Evolutionary conservation across 805 yeast genomes (phyloP), one percentile per base, ranked within the genome.

Genomic region (Pichia deserticola): DNA sequence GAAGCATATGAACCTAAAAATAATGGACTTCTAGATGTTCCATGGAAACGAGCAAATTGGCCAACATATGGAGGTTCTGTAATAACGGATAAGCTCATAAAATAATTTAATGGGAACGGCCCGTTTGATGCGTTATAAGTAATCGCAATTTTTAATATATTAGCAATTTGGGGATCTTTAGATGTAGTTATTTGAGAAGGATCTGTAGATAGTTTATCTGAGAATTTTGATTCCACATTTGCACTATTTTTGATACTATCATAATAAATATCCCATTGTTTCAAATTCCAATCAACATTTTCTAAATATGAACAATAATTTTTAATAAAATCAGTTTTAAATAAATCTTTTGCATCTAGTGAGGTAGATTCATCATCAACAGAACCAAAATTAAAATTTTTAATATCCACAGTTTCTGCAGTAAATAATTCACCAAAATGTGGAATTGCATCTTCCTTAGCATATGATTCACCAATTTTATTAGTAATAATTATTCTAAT

Each of bases 341-440:
- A 39, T 20, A 41, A 41, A 32, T 42, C 53, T 20, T 11, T 10
- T 5, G 11, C 11, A n/a, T 36, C 41, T 5, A 27, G 13, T 5
- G 13, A 48, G 7, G 5, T 6, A 13, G 5, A 20, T 13, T 75
- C 54, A 70, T 70, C 15, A 35, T 42, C 28, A 4, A 15, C 15
- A n/a, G 25, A 20, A 34, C 15, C 50, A 30, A 3, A 2, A 13
- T n/a, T 28, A 15, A 27, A 36, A 15, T 15, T 7, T n/a, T 46
- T 47, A 5, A 48, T 7, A 28, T 42, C 44, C 5, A 25, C 20
- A n/a, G 35, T 35, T 27, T 43, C 50, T 35, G 43, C 39, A 11
- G 89, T 79, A 9, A 81, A 72, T 55, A 90, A 71, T 62, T 90
- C 98, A 10, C 97, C 97, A 69, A 88, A 90, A 61, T 82, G 90